Base-by-base conservation (phyloP, 768 basidiomycete genomes). In the Porpolomopsis calyptriformis region DNA sequence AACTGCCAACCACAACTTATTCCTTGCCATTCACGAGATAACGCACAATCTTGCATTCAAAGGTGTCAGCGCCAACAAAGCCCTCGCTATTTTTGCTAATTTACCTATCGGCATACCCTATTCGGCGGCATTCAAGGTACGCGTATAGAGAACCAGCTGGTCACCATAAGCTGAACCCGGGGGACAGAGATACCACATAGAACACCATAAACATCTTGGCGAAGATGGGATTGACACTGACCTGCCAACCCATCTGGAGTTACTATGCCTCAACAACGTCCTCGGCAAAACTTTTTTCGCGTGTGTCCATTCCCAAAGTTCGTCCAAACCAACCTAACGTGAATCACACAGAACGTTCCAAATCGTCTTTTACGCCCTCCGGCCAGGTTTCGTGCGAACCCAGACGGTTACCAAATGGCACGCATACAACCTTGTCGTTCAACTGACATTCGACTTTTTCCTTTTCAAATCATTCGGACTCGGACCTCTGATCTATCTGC, bases 221-320 rank as follows among this genome's bases (percentile, higher is more conserved):
- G 88, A 96, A 62, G 94, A 99, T 55, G 92, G 90, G 2, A 78
- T 98, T 46, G 96, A 99, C 59, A 92, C 91, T 7, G 96, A 99
- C 62, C 71, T 99, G 14, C 96, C 96, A 2, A 89, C 92, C 2
- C 72, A 71, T 39, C 46, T 94, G 0, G 96, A 99, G 60, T 74
- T 97, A 16, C 52, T 92, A 40, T 74, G 82, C 40, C 70, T 99
- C 50, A 91, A 92, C 65, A 97, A 96, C 57, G 94, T 98, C 7
- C 77, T 96, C 11, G 96, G 96, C 26, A 99, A 99, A 62, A 89
- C 93, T 1, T 97, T 99, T 64, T 99, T 98, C 61, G 87, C 89
- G 91, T 94, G 55, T 50, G 85, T 73, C 38, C n/a, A n/a, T n/a
- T n/a, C 10, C 18, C 29, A 27, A 14, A 18, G 25, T 34, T 20